Evolutionary conservation across 2,329 filamentous ascomycete species (phyloP).

Genomic region (Verticillium albo-atrum): DNA sequence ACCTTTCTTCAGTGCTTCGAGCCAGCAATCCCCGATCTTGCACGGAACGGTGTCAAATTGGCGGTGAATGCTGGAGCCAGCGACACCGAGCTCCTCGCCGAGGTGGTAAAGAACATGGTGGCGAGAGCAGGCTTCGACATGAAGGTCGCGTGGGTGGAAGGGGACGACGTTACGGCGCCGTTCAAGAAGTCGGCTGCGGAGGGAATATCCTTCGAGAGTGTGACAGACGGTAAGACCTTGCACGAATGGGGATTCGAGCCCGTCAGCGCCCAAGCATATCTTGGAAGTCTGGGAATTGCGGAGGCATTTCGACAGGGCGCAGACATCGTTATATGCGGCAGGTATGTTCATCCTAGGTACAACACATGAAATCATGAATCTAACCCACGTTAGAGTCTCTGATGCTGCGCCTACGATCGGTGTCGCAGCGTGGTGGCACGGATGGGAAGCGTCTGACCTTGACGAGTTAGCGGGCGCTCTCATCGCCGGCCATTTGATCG

Average conservation of each 20-base stretch:
- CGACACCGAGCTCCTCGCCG: slow-evolving; percentile 26
- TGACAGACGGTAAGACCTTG: slow-evolving; percentile 17
- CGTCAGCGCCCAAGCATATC: slow-evolving; percentile 6
- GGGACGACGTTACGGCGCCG: slow-evolving; percentile 28
- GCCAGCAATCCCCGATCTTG: slow-evolving; percentile 21
- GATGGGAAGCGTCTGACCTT: slow-evolving; percentile 43
- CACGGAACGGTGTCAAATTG: slow-evolving; percentile 26
- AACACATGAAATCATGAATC: neutral
- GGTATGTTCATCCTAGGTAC: neutral
- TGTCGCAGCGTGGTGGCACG: slow-evolving; percentile 51
- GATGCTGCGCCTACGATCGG: slow-evolving; percentile 50
- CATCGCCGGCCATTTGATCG: slow-evolving; percentile 48
- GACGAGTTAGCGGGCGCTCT: slow-evolving; percentile 46
- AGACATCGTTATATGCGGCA: slow-evolving; percentile 43
- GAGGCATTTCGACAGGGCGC: slow-evolving; percentile 23
- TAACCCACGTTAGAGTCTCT: slow-evolving; percentile 24
- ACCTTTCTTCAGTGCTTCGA: slow-evolving; percentile 25
- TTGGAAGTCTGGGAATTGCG: slow-evolving; percentile 12
- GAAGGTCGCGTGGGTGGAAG: slow-evolving; percentile 30
- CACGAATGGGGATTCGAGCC: slow-evolving; percentile 17
- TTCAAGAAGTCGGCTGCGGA: slow-evolving; percentile 14
- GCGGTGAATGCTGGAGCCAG: slow-evolving; percentile 33
- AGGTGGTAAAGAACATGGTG: slow-evolving; percentile 24
- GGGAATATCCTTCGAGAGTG: slow-evolving; percentile 16
- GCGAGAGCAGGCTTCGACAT: slow-evolving; percentile 19